These are phyloP conservation scores for Scheffersomyces stambukii DNA, from an alignment of 1,139 yeast species.

Conservation along the genomic window DNA sequence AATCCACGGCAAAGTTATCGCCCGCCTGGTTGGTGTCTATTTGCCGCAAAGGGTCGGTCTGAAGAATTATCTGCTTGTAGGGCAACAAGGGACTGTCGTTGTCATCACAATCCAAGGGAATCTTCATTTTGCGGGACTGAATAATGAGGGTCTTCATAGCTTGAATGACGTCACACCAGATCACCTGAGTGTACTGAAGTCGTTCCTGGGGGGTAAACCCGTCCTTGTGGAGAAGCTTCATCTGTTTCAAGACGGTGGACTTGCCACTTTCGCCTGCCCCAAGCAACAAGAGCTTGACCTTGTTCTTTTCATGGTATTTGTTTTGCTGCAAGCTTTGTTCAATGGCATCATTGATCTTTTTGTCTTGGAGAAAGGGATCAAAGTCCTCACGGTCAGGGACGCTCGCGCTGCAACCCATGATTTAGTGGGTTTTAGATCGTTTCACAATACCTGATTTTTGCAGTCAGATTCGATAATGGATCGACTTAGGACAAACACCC, in stretches of 20 bases:
- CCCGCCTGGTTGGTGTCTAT: conserved; percentile 70
- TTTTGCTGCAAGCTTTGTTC: conserved; percentile 60
- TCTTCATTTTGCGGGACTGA: conserved; percentile 62
- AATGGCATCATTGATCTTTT: conserved; percentile 58
- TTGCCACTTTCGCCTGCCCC: conserved; percentile 98
- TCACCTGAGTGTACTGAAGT: conserved; percentile 77
- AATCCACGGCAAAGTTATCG: conserved; percentile 55
- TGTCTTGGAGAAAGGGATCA: conserved; percentile 49
- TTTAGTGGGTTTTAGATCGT: too few relatives aligned
- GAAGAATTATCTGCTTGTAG: conserved; percentile 47
- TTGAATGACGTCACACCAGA: conserved; percentile 91
- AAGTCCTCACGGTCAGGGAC: conserved; percentile 41
- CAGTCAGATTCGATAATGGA: too few relatives aligned
- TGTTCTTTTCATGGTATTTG: conserved; percentile 44
- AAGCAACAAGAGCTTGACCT: conserved; percentile 62
- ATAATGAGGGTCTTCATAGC: conserved; percentile 79
- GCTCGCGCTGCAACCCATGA: conserved; percentile 70
- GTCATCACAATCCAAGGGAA: conserved; percentile 59
- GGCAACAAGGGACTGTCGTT: conserved; percentile 39
- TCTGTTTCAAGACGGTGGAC: conserved; percentile 91
- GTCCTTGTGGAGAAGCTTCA: conserved; percentile 79
- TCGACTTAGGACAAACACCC: too few relatives aligned
- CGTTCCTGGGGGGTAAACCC: conserved; percentile 83
- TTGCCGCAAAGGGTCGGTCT: conserved; percentile 56
- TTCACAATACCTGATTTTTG: too few relatives aligned